Percentiles rank a stretch among this genome's conserved stretches.
phyloP scores from a whole-genome alignment of 208 protist genomes.

The Blastocrithidia nonstop region DNA sequence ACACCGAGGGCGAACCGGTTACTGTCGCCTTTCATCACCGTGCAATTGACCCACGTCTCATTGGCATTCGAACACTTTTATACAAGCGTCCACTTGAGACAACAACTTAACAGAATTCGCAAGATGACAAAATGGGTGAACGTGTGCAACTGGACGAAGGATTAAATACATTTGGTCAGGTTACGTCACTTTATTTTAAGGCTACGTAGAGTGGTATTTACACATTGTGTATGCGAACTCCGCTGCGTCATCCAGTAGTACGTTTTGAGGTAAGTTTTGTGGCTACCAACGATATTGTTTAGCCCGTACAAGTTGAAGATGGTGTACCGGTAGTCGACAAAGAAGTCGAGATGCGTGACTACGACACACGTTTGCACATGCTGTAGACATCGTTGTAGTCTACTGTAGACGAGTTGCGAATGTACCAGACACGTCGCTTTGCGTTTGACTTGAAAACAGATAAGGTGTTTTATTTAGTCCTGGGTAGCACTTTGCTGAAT shows the following conservation, averaged over 20 bases:
- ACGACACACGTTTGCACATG: constrained; percentile 33
- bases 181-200: constrained; percentile 35
- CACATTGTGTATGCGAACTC: constrained; percentile 41
- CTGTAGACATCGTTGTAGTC: constrained; percentile 39
- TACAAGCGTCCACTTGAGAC: constrained; percentile 20
- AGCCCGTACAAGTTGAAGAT: constrained; percentile 29
- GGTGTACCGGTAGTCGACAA: constrained; percentile 52
- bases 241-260: constrained; percentile 32
- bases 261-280: constrained; percentile 48
- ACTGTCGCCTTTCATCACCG: constrained; percentile 45
- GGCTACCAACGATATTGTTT: constrained; percentile 32
- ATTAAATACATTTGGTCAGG: constrained; percentile 28
- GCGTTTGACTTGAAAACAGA: constrained; percentile 30
- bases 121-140: too few species aligned
- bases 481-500: constrained; percentile 33
- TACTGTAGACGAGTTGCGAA: constrained; percentile 42
- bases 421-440: constrained; percentile 28
- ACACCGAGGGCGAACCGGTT: constrained; percentile 38
- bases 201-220: constrained; percentile 46
- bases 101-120: constrained; percentile 7
- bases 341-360: constrained; percentile 34
- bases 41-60: constrained; percentile 31
- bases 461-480: constrained; percentile 24
- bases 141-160: constrained; percentile 10
- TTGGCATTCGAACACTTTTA: constrained; percentile 20